A percentile compares a stretch with the other conserved stretches of the same genome.
phyloP scores from a whole-genome alignment of 169 alveolate genomes.

The Plasmodium relictum region DNA sequence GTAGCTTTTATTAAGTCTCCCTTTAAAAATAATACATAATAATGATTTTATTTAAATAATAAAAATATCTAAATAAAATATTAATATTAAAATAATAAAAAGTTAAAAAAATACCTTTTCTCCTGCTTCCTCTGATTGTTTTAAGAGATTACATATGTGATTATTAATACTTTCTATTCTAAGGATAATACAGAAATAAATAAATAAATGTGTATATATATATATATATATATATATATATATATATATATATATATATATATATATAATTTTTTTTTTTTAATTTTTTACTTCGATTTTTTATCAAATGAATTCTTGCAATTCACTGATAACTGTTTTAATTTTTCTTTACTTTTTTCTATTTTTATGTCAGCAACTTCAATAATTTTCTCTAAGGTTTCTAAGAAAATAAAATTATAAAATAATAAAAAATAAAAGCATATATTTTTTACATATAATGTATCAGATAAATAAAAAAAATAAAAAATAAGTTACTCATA shows the following conservation, averaged over 20 bases:
- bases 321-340: constrained; percentile 73
- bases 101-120: constrained; percentile 66
- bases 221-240: constrained; percentile 20
- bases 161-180: constrained; percentile 78
- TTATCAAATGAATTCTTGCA: constrained; percentile 68
- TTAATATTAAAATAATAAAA: constrained; percentile 4
- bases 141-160: constrained; percentile 79
- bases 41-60: background rate
- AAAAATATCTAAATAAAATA: background rate
- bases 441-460: background rate
- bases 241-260: background rate
- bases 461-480: background rate
- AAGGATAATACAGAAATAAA: constrained; percentile 13
- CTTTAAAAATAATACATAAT: constrained; percentile 27
- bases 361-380: constrained; percentile 67
- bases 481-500: constrained; percentile 71
- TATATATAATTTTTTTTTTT: background rate
- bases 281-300: constrained; percentile 76
- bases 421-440: background rate
- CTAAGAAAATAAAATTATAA: constrained; percentile 25
- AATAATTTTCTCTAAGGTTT: constrained; percentile 31
- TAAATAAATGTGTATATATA: background rate
- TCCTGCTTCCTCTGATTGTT: constrained; percentile 83
- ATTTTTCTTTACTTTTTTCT: constrained; percentile 51
- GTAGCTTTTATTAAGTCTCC: constrained; percentile 82